Evolutionary conservation across 1,284 basidiomycete genomes (phyloP).

Genomic region (Tilletia setariae): DNA sequence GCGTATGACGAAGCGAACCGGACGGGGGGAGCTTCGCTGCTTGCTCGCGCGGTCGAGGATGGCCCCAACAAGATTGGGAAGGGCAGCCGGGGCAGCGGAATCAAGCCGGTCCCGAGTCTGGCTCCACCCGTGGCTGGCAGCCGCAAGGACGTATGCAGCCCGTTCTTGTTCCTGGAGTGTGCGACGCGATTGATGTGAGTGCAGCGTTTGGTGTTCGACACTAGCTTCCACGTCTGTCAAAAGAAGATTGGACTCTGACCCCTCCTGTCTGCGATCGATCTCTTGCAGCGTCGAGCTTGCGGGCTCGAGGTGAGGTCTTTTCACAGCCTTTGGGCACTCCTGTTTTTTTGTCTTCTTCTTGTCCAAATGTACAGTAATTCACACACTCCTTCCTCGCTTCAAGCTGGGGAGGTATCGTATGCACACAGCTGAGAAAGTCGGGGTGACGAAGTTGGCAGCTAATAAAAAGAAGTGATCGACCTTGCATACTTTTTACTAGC

Average conservation of each 20-base stretch:
- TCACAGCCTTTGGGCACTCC: too few relatives aligned
- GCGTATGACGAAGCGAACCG: conserved; percentile 30
- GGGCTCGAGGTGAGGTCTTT: conserved; percentile 19
- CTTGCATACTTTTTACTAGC: too few relatives aligned
- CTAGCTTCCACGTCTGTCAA: not conserved
- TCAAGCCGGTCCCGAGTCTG: conserved; percentile 32
- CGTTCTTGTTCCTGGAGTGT: conserved; percentile 95
- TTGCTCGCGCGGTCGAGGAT: conserved; percentile 11
- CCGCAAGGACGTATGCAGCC: conserved; percentile 75
- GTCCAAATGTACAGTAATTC: too few relatives aligned
- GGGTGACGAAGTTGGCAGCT: too few relatives aligned
- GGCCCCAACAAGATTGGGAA: not conserved
- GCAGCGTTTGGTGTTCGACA: not conserved
- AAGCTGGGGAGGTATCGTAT: too few relatives aligned
- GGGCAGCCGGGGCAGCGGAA: conserved; percentile 28
- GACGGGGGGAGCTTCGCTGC: conserved; percentile 21
- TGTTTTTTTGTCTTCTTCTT: too few relatives aligned
- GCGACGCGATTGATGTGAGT: conserved; percentile 65
- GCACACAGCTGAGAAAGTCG: too few relatives aligned
- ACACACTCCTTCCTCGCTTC: too few relatives aligned
- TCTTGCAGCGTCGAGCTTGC: conserved; percentile 21
- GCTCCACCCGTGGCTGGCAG: conserved; percentile 57
- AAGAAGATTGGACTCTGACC: not conserved
- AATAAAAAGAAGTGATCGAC: too few relatives aligned
- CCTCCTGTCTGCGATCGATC: not conserved